phyloP scores from a whole-genome alignment of 1,284 basidiomycete species.

The Pyrrhoderma noxium region DNA sequence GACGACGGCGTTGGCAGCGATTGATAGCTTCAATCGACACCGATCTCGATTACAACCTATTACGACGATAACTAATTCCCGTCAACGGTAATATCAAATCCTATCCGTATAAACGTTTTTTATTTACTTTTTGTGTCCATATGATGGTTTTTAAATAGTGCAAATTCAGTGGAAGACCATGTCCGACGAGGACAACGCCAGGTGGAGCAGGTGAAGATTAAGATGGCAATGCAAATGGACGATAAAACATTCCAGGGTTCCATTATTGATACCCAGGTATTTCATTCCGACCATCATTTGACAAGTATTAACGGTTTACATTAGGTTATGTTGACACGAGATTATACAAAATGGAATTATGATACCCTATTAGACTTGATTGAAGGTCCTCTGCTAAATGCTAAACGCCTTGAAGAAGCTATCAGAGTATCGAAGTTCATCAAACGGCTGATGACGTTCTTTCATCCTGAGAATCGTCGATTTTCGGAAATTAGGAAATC shows the following conservation, averaged over 20 bases:
- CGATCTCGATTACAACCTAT: constrained; percentile 56
- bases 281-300: constrained; percentile 19
- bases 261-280: constrained; percentile 78
- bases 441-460: constrained; percentile 84
- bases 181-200: constrained; percentile 84
- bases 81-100: constrained; percentile 44
- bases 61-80: constrained; percentile 39
- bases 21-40: constrained; percentile 90
- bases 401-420: constrained; percentile 93
- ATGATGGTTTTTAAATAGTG: constrained; percentile 35
- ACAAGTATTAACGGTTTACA: too few species aligned
- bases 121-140: not conserved
- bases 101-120: constrained; percentile 2
- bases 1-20: constrained; percentile 77
- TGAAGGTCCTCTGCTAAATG: constrained; percentile 87
- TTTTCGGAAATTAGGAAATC: constrained; percentile 74
- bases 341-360: constrained; percentile 90
- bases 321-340: constrained; percentile 84
- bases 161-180: constrained; percentile 83
- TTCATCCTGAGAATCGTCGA: constrained; percentile 68
- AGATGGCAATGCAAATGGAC: constrained; percentile 88
- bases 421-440: constrained; percentile 88
- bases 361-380: constrained; percentile 85
- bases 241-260: constrained; percentile 81
- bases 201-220: constrained; percentile 85